These are phyloP conservation scores for Pouteria campechiana DNA, from an alignment of 179 eudicot genomes.

Conservation along the genomic window DNA sequence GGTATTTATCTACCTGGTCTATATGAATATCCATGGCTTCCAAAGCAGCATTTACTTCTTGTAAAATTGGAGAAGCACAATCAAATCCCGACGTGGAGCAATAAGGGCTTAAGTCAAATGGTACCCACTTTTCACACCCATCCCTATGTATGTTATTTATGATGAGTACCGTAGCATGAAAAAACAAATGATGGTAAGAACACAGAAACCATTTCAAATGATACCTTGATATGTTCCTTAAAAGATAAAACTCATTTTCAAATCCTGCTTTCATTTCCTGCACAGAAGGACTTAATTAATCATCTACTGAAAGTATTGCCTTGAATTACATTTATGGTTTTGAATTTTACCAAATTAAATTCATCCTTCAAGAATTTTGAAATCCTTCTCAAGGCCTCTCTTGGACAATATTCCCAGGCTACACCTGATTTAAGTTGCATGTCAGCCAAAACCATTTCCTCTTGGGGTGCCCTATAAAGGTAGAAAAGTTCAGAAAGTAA, in stretches of 20 bases:
- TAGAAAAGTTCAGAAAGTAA: background rate
- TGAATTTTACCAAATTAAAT: constrained; percentile 85
- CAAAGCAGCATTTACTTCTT: constrained; percentile 46
- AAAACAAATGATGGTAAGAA: constrained; percentile 1
- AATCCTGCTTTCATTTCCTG: constrained; percentile 96
- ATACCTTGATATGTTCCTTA: constrained; percentile 51
- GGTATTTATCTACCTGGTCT: constrained; percentile 72
- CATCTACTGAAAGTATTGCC: no score
- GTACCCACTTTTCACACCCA: constrained; percentile 75
- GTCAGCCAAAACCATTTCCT: constrained; percentile 93
- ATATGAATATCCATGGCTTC: constrained; percentile 56
- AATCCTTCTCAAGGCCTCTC: constrained; percentile 72
- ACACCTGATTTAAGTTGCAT: constrained; percentile 79
- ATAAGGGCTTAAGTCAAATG: constrained; percentile 66
- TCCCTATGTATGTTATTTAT: constrained; percentile 36
- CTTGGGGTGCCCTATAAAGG: constrained; percentile 50
- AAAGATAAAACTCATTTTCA: constrained; percentile 83
- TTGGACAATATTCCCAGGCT: constrained; percentile 96
- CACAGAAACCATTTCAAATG: background rate
- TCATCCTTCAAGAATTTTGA: constrained; percentile 72
- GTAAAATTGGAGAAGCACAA: constrained; percentile 75
- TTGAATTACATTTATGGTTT: no score
- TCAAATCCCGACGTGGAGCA: constrained; percentile 76
- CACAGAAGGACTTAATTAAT: constrained; percentile 8
- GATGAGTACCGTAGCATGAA: background rate